These are phyloP conservation scores for Komagataella populi DNA, from an alignment of 805 yeast species.

Conservation along the genomic window DNA sequence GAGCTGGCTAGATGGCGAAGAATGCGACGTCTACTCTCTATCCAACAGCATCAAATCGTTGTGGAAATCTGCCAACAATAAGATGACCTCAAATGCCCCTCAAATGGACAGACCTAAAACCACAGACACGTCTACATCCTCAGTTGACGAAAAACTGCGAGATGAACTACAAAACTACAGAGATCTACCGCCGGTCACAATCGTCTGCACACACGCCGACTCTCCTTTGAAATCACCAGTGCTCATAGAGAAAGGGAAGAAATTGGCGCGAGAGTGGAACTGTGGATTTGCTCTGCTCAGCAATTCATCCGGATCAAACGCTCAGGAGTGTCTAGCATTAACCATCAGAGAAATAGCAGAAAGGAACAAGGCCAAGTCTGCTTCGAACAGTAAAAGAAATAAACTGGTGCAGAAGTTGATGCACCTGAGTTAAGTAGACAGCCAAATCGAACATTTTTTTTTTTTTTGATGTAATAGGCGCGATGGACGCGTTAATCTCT, in stretches of 20 bases:
- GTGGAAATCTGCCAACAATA: constrained; percentile 29
- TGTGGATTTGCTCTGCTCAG: constrained; percentile 57
- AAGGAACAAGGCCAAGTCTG: constrained; percentile 1
- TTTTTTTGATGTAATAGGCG: background rate
- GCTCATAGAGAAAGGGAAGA: constrained; percentile 41
- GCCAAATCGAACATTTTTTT: too few species aligned
- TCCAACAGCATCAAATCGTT: constrained; percentile 42
- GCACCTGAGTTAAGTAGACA: background rate
- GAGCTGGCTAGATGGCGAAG: constrained; percentile 51
- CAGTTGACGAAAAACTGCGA: background rate
- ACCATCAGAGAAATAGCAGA: constrained; percentile 50
- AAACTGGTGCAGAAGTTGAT: background rate
- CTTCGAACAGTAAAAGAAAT: background rate
- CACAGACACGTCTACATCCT: background rate
- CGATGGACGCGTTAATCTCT: background rate
- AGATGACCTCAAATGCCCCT: background rate
- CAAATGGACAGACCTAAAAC: background rate
- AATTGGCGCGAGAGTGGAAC: constrained; percentile 46
- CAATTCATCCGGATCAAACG: constrained; percentile 28
- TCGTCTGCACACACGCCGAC: constrained; percentile 50
- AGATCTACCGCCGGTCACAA: constrained; percentile 46
- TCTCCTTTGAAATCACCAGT: constrained; percentile 48
- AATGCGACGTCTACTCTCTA: constrained; percentile 51
- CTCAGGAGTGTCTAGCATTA: constrained; percentile 43
- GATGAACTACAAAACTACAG: background rate